Evolutionary conservation across 106 monocot genomes (phyloP).

Genomic region (Iris macrosiphon): DNA sequence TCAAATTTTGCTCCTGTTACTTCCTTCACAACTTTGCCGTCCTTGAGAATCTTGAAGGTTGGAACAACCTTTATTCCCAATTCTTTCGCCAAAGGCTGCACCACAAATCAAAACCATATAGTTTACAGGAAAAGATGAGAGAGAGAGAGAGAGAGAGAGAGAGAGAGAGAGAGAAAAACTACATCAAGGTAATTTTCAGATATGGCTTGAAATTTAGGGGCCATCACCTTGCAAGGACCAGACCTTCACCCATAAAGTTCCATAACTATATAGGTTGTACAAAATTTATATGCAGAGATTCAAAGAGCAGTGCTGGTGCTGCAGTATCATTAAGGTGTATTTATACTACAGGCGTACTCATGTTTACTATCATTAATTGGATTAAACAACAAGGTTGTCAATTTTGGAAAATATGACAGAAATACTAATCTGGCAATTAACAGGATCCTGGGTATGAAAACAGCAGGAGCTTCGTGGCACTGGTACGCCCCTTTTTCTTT

Average conservation of each 20-base stretch:
- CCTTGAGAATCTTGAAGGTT: constrained; percentile 89
- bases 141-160: neutral
- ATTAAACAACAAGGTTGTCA: too few species aligned
- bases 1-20: constrained; percentile 83
- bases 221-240: constrained; percentile 86
- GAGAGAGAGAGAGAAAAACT: constrained; percentile 30
- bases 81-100: constrained; percentile 73
- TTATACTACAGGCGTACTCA: too few species aligned
- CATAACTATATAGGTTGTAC: neutral
- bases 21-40: constrained; percentile 65
- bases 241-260: constrained; percentile 42
- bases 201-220: constrained; percentile 58
- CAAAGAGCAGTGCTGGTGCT: too few species aligned
- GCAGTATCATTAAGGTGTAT: too few species aligned
- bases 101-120: neutral
- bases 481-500: too few species aligned
- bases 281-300: too few species aligned
- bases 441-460: too few species aligned
- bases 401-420: too few species aligned
- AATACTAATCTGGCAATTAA: too few species aligned
- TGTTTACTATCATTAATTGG: too few species aligned
- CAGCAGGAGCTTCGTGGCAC: too few species aligned
- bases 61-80: constrained; percentile 74
- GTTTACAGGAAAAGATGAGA: neutral
- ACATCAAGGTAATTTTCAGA: constrained; percentile 72